phyloP scores from a whole-genome alignment of 2,329 filamentous ascomycete species.

The Aspergillus sp. region DNA sequence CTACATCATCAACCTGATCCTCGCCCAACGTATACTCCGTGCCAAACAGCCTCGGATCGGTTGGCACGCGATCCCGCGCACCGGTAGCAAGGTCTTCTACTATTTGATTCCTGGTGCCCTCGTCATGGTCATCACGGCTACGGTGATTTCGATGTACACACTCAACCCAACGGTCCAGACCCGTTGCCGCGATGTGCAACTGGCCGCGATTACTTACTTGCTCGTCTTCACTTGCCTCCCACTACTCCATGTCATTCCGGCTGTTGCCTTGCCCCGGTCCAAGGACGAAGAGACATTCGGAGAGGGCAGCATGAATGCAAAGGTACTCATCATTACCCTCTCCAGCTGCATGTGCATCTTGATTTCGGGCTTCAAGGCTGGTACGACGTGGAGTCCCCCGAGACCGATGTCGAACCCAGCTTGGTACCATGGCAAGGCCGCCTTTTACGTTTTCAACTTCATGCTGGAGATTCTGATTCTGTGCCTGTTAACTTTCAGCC shows the following conservation, averaged over 20 bases:
- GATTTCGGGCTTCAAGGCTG: slow-evolving; percentile 69
- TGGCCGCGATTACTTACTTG: slow-evolving; percentile 62
- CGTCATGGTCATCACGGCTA: slow-evolving; percentile 64
- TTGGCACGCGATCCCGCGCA: slow-evolving; percentile 59
- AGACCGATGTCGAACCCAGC: slow-evolving; percentile 57
- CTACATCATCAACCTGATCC: slow-evolving; percentile 76
- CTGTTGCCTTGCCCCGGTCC: slow-evolving; percentile 45
- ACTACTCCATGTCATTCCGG: slow-evolving; percentile 54
- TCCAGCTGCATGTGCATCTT: slow-evolving; percentile 57
- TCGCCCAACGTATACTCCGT: slow-evolving; percentile 72
- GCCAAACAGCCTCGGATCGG: slow-evolving; percentile 70
- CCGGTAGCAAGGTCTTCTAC: slow-evolving; percentile 60
- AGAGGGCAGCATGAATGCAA: slow-evolving; percentile 63
- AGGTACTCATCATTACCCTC: slow-evolving; percentile 63
- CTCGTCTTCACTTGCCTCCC: slow-evolving; percentile 67
- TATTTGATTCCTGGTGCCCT: slow-evolving; percentile 59
- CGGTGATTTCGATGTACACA: slow-evolving; percentile 68
- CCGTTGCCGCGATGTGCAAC: slow-evolving; percentile 63
- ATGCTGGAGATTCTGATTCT: slow-evolving; percentile 70
- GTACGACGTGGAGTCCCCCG: slow-evolving; percentile 54
- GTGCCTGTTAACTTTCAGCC: slow-evolving; percentile 62
- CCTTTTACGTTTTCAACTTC: slow-evolving; percentile 81
- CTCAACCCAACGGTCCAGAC: slow-evolving; percentile 50
- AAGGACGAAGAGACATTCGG: slow-evolving; percentile 63
- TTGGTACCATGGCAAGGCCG: slow-evolving; percentile 69